A percentile compares a stretch with the other conserved stretches of the same genome.
Evolutionary conservation across 768 basidiomycete species (phyloP).

Genomic region (Austroboletus eburneus): DNA sequence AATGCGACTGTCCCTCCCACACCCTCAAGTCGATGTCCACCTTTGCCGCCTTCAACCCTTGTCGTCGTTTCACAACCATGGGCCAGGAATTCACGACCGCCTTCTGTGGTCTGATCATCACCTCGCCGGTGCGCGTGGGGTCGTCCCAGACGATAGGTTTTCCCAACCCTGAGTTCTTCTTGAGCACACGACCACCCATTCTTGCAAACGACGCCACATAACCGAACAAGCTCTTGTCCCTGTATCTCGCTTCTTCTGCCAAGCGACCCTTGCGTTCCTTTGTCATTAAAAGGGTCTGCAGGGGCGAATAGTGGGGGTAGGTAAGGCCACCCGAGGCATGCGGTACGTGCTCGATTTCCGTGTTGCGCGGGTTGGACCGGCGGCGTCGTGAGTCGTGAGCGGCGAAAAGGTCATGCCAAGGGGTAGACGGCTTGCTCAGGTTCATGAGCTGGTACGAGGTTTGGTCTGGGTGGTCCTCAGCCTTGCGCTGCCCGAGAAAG

Average conservation of each 20-base stretch:
- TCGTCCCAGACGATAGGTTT: constrained; percentile 29
- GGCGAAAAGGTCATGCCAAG: constrained; percentile 27
- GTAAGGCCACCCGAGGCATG: constrained; percentile 60
- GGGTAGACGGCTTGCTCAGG: constrained; percentile 9
- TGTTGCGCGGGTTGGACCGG: constrained; percentile 22
- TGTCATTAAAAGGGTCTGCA: constrained; percentile 52
- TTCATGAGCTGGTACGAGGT: constrained; percentile 29
- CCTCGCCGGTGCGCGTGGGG: constrained; percentile 24
- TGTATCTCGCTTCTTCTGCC: constrained; percentile 31
- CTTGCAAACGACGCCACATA: constrained; percentile 33
- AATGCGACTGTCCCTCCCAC: constrained; percentile 28
- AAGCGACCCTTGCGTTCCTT: constrained; percentile 58
- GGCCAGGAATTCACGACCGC: constrained; percentile 38
- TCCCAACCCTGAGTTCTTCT: constrained; percentile 13
- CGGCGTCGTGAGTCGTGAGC: constrained; percentile 18
- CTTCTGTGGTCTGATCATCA: constrained; percentile 26
- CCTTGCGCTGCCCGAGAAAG: constrained; percentile 48
- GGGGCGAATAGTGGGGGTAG: constrained; percentile 49
- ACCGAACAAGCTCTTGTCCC: constrained; percentile 7
- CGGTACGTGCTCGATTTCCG: constrained; percentile 56
- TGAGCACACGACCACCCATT: constrained; percentile 22
- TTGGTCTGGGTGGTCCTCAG: constrained; percentile 13
- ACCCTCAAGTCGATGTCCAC: constrained; percentile 32
- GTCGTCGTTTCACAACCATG: constrained; percentile 40
- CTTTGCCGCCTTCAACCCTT: constrained; percentile 36